Evolutionary conservation across 1,284 basidiomycete genomes (phyloP).

Genomic region (Ganoderma lucidum): DNA sequence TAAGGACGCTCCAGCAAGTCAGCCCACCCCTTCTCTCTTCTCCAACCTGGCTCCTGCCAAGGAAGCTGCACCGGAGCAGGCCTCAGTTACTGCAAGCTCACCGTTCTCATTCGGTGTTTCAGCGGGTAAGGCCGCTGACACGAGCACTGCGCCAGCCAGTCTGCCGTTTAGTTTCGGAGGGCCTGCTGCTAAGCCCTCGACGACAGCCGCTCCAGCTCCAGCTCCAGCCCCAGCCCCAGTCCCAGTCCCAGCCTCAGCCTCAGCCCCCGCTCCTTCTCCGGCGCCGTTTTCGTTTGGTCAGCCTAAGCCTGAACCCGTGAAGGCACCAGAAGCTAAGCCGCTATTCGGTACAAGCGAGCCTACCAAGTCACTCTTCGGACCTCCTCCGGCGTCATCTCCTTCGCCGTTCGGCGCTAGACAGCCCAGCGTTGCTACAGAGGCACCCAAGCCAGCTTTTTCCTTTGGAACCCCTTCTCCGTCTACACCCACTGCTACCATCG

Average conservation of each 20-base stretch:
- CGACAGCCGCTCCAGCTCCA: constrained; percentile 19
- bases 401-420: constrained; percentile 32
- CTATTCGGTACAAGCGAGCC: constrained; percentile 23
- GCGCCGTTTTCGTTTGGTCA: constrained; percentile 28
- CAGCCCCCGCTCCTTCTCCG: constrained; percentile 3
- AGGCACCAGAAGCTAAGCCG: constrained; percentile 27
- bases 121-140: not conserved
- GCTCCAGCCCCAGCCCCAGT: not conserved
- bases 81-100: not conserved
- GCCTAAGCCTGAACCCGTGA: constrained; percentile 27
- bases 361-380: constrained; percentile 26
- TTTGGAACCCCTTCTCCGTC: constrained; percentile 34
- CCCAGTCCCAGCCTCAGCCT: constrained; percentile 10
- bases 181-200: not conserved
- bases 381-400: constrained; percentile 26
- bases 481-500: constrained; percentile 30
- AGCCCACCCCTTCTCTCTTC: constrained; percentile 16
- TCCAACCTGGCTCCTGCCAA: constrained; percentile 20
- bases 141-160: constrained; percentile 5
- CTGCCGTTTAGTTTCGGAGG: constrained; percentile 9
- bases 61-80: constrained; percentile 10
- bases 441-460: constrained; percentile 36
- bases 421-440: constrained; percentile 28
- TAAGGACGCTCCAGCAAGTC: not conserved
- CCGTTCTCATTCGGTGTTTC: constrained; percentile 30